Evolutionary conservation across 139 green algal species (phyloP), one percentile per base, ranked within the genome.

Genomic region (Klebsormidium nitens): DNA sequence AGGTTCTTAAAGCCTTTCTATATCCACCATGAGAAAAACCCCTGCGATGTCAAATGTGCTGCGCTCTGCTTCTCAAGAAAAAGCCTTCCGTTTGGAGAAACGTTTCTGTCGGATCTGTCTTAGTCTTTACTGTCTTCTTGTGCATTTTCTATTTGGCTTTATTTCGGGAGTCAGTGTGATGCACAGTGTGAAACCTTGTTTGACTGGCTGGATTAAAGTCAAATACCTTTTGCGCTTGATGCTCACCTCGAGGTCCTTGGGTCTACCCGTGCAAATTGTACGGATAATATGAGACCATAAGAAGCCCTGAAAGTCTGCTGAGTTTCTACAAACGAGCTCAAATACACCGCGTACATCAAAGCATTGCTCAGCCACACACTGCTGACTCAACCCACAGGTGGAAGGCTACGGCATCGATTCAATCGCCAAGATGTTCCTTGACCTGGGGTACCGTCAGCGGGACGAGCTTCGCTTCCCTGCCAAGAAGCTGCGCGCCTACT

Each of bases 401-500:
- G 60, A 76, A 11, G 73, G 73, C 23, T 71, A 35, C 31, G 73
- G 73, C 39, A 77, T 80, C 14, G 59, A 64, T 14, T 70, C 73
- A 23, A 35, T 80, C 35, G 65, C n/a, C 31, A 36, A 49, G n/a
- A n/a, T 69, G 11, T 66, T 80, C 35, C 5, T 71, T 26, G 42
- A 56, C 42, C 26, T 71, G 38, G 66, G 73, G 29, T 80, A 80
- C 68, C 26, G 5, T 23, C 58, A 49, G 6, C 64, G 55, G 31
- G 66, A 80, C 62, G 36, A 59, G 49, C 73, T 80, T 5, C 6
- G 31, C 14, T 80, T 80, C 56, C 35, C 59, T 5, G 63, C 77
- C 2, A 80, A 80, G 66, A 72, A 76, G 59, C 73, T 80, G n/a
- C 49, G 59, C 14, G 73, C 73, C 6, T 77, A 46, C 59, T 80